phyloP scores from a whole-genome alignment of 805 yeast genomes.

The Cephaloascus fragrans region DNA sequence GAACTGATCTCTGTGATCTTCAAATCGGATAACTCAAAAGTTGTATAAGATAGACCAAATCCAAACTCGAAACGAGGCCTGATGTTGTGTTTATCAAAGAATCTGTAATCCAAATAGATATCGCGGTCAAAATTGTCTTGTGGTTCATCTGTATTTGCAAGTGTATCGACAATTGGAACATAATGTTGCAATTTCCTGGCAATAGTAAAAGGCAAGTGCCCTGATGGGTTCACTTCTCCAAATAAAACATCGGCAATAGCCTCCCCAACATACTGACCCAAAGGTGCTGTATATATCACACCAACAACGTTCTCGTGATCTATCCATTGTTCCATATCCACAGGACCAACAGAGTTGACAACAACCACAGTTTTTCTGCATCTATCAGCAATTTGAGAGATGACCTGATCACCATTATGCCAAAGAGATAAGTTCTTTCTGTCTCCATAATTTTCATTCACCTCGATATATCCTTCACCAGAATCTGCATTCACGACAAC shows the following conservation, averaged over 20 bases:
- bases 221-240: constrained; percentile 57
- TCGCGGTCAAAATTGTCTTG: constrained; percentile 38
- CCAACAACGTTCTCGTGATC: constrained; percentile 51
- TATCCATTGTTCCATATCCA: constrained; percentile 47
- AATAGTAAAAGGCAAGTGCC: constrained; percentile 53
- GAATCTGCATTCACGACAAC: constrained; percentile 46
- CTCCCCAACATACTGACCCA: constrained; percentile 47
- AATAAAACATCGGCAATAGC: constrained; percentile 50
- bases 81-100: constrained; percentile 45
- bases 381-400: constrained; percentile 34
- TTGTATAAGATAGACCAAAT: constrained; percentile 48
- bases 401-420: constrained; percentile 49
- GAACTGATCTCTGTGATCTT: constrained; percentile 29
- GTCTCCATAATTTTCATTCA: constrained; percentile 53
- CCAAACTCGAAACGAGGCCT: constrained; percentile 56
- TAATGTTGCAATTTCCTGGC: constrained; percentile 39
- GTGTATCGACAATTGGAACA: constrained; percentile 32
- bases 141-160: constrained; percentile 17
- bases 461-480: constrained; percentile 50
- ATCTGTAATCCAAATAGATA: constrained; percentile 44
- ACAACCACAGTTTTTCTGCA: constrained; percentile 50
- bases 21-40: constrained; percentile 23
- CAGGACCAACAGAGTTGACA: constrained; percentile 52
- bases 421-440: constrained; percentile 41
- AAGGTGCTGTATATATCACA: constrained; percentile 44